A percentile compares a stretch with the other conserved stretches of the same genome.
phyloP scores from a whole-genome alignment of 129 eudicot genomes.

The Chrysanthemum seticuspe region DNA sequence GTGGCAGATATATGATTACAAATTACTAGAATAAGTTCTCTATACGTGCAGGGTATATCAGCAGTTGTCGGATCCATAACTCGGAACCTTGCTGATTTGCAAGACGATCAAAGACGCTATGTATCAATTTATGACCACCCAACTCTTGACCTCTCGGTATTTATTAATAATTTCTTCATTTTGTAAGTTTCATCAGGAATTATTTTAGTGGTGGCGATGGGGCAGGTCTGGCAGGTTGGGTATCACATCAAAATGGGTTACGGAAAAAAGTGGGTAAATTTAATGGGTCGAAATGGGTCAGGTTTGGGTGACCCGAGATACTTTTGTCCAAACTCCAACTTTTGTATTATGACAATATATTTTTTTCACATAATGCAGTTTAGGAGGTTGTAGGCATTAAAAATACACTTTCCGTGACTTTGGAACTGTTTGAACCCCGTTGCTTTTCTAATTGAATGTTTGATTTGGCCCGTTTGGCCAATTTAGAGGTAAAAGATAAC shows the following conservation, averaged over 20 bases:
- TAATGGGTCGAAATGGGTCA: neutral
- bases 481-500: neutral
- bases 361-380: too few species aligned
- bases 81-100: constrained; percentile 50
- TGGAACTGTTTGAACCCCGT: neutral
- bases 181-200: neutral
- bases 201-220: neutral
- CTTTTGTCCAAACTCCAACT: neutral
- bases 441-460: neutral
- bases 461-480: neutral
- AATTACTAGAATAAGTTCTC: neutral
- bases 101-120: constrained; percentile 35
- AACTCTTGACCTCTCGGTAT: constrained; percentile 41
- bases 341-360: too few species aligned
- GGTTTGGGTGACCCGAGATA: neutral
- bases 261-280: neutral
- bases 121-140: constrained; percentile 63
- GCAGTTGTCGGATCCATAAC: constrained; percentile 68
- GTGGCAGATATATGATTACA: constrained; percentile 6
- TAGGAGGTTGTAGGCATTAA: neutral
- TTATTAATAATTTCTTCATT: neutral
- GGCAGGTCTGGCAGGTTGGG: neutral
- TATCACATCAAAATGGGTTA: neutral
- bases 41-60: constrained; percentile 53
- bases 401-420: neutral